A percentile compares a stretch with the other conserved stretches of the same genome.
Conservation (phyloP, 2,329 filamentous ascomycete species). For the Colletotrichum filicis region DNA sequence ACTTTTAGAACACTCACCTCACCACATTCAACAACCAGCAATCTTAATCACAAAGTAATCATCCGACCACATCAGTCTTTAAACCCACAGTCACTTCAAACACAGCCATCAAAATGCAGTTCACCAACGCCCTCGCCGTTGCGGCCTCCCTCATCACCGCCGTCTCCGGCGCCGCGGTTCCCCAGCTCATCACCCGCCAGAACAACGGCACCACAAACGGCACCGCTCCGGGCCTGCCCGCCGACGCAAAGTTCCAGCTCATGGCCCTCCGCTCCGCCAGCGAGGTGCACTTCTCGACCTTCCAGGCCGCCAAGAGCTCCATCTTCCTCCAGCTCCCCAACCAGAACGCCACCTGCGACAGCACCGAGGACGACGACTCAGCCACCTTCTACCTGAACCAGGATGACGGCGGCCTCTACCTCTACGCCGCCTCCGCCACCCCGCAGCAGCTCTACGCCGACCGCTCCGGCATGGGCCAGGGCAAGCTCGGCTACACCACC, state of each 20-base stretch:
- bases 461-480: conserved; percentile 69
- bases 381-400: conserved; percentile 61
- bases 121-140: conserved; percentile 35
- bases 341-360: conserved; percentile 62
- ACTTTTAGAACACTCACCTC: neutral
- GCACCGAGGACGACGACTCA: conserved; percentile 45
- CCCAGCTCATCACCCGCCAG: neutral
- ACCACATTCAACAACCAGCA: neutral
- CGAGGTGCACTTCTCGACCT: conserved; percentile 56
- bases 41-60: conserved; percentile 14
- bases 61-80: conserved; percentile 26
- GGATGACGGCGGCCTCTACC: conserved; percentile 54
- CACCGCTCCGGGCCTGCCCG: conserved; percentile 38
- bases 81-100: neutral
- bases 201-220: conserved; percentile 10
- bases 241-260: conserved; percentile 55
- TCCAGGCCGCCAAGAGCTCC: conserved; percentile 56
- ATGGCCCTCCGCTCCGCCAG: conserved; percentile 61
- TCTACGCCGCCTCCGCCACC: conserved; percentile 55
- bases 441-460: conserved; percentile 65
- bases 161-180: conserved; percentile 32
- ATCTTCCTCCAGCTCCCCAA: conserved; percentile 55
- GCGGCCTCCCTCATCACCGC: conserved; percentile 42
- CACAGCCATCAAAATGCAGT: conserved; percentile 33
- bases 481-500: conserved; percentile 63